phyloP scores from a whole-genome alignment of 2,329 filamentous ascomycete species.

The Monosporascus sp. region DNA sequence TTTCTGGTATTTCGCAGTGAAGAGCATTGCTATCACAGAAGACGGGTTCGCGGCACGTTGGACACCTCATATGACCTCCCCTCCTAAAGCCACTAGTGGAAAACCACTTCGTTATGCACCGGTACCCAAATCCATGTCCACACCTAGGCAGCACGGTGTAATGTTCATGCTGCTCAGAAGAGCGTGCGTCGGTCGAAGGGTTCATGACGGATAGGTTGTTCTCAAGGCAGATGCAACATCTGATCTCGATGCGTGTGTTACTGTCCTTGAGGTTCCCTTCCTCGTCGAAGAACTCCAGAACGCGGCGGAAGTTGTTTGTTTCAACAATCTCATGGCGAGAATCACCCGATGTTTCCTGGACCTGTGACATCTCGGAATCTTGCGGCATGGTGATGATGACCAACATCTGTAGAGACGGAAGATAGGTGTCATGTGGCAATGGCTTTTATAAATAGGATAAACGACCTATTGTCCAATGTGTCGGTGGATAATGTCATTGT shows the following conservation, averaged over 20 bases:
- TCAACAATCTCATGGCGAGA: neutral
- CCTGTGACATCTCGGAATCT: neutral
- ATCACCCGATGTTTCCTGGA: no score
- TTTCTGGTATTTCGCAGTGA: no score
- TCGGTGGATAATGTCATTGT: no score
- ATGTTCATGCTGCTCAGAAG: constrained; percentile 2
- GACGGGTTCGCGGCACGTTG: constrained; percentile 1
- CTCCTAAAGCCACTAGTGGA: no score
- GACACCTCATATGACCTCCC: constrained; percentile 1
- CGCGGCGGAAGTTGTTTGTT: constrained; percentile 5
- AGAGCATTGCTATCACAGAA: neutral
- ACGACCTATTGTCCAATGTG: no score
- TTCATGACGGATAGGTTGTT: constrained; percentile 5
- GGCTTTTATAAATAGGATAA: no score
- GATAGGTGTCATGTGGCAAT: neutral
- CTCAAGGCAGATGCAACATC: constrained; percentile 4
- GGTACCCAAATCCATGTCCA: constrained; percentile 12
- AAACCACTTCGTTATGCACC: constrained; percentile 4
- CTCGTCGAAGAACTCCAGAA: constrained; percentile 9
- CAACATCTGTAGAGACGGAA: neutral
- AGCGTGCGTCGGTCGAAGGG: neutral
- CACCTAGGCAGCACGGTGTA: constrained; percentile 10
- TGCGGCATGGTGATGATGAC: constrained; percentile 1
- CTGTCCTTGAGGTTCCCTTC: constrained; percentile 2
- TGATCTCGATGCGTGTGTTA: constrained; percentile 1